phyloP scores from a whole-genome alignment of 2,329 filamentous ascomycete species.

The Fusarium xylarioides region DNA sequence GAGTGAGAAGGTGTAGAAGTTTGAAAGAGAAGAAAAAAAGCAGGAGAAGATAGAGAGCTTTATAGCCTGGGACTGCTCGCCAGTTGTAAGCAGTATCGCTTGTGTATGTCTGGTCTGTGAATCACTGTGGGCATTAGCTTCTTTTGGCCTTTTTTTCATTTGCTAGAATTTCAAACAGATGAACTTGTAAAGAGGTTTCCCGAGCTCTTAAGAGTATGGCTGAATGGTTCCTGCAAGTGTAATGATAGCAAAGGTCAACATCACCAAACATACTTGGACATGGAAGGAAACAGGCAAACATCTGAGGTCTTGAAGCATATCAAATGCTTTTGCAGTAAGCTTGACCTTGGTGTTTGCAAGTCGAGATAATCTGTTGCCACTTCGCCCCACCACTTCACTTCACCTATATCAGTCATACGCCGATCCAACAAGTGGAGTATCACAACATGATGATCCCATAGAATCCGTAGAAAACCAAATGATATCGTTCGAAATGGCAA shows the following conservation, averaged over 20 bases:
- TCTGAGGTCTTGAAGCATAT: rapidly evolving
- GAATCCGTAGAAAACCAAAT: no score
- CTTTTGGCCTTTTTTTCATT: rapidly evolving
- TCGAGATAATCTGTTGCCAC: no score
- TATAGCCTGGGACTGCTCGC: not conserved
- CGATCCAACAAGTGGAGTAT: no score
- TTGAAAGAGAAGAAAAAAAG: not conserved
- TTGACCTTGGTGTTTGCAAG: not conserved
- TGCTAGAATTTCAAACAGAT: not conserved
- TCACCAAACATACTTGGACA: not conserved
- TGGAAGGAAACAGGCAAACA: not conserved
- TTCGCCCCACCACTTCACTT: no score
- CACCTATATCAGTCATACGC: no score
- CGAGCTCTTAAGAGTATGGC: not conserved
- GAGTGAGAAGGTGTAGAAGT: not conserved
- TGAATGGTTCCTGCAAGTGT: not conserved
- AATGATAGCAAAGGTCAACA: not conserved
- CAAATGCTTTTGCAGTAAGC: not conserved
- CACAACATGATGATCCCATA: no score
- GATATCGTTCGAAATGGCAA: no score
- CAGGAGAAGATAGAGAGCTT: not conserved
- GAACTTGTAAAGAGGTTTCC: rapidly evolving
- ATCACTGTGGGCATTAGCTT: not conserved
- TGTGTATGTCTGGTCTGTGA: not conserved
- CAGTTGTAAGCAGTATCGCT: not conserved